phyloP scores from a whole-genome alignment of 345 rosid species.

The Jatropha curcas region DNA sequence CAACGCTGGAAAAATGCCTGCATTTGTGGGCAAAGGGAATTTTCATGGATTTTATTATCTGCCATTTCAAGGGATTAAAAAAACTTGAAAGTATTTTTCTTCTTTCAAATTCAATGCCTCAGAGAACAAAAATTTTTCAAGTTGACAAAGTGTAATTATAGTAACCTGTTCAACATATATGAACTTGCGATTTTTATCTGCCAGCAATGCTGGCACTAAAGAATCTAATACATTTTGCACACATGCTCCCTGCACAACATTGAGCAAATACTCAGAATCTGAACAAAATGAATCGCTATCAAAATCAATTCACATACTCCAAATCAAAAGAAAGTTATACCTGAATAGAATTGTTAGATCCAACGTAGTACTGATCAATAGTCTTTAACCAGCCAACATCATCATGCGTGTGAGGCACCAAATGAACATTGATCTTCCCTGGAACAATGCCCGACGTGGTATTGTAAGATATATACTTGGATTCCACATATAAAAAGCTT shows the following conservation, averaged over 20 bases:
- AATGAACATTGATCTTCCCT: slow-evolving; percentile 57
- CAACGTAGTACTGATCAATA: slow-evolving; percentile 59
- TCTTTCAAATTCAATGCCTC: background rate
- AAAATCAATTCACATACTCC: background rate
- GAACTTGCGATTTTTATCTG: slow-evolving; percentile 55
- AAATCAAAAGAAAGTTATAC: slow-evolving; percentile 14
- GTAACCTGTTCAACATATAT: slow-evolving; percentile 55
- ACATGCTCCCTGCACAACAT: slow-evolving; percentile 54
- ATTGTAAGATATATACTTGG: slow-evolving; percentile 44
- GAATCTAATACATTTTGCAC: slow-evolving; percentile 56
- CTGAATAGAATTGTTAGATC: slow-evolving; percentile 62
- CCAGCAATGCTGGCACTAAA: slow-evolving; percentile 48
- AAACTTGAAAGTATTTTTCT: background rate
- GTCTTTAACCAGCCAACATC: slow-evolving; percentile 70
- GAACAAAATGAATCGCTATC: background rate
- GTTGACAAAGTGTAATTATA: background rate
- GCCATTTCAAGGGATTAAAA: background rate
- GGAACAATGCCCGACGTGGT: slow-evolving; percentile 41
- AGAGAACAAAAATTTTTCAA: background rate
- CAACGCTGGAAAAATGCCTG: slow-evolving; percentile 66
- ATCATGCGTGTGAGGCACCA: slow-evolving; percentile 58
- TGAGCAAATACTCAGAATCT: background rate
- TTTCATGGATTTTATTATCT: background rate
- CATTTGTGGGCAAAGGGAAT: background rate
- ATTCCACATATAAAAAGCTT: slow-evolving; percentile 28